Evolutionary conservation across 2,329 filamentous ascomycete genomes (phyloP).

Genomic region (Claviceps cyperi): DNA sequence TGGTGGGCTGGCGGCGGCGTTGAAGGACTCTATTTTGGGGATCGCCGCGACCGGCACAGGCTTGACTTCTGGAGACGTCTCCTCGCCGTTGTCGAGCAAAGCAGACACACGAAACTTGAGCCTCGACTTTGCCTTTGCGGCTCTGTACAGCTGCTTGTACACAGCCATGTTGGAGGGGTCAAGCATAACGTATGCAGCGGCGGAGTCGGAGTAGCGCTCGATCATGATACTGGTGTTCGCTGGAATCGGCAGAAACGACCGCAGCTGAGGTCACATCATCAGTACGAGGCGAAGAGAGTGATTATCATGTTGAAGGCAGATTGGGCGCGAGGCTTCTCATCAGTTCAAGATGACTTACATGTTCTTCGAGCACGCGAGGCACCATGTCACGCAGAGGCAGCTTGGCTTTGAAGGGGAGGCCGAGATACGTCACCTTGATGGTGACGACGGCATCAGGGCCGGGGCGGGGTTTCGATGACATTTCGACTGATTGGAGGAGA

Average conservation of each 20-base stretch:
- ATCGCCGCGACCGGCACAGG: slow-evolving; percentile 18
- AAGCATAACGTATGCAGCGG: slow-evolving; percentile 64
- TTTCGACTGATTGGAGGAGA: slow-evolving; percentile 5
- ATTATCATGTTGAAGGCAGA: neutral
- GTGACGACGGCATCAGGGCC: slow-evolving; percentile 40
- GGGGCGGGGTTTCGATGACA: slow-evolving; percentile 13
- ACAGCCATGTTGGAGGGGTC: slow-evolving; percentile 64
- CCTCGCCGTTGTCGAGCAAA: slow-evolving; percentile 18
- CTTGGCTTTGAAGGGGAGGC: slow-evolving; percentile 70
- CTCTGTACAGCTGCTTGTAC: slow-evolving; percentile 94
- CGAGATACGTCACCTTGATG: slow-evolving; percentile 71
- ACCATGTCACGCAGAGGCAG: slow-evolving; percentile 75
- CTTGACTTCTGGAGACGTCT: slow-evolving; percentile 21
- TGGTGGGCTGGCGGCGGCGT: slow-evolving; percentile 8
- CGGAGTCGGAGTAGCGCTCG: slow-evolving; percentile 92
- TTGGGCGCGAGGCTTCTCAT: neutral
- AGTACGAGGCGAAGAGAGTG: neutral
- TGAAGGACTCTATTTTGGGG: neutral
- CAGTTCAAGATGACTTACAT: slow-evolving; percentile 46
- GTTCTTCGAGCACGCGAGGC: slow-evolving; percentile 58
- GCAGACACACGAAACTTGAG: slow-evolving; percentile 67
- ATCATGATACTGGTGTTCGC: slow-evolving; percentile 38
- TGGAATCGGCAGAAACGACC: slow-evolving; percentile 21
- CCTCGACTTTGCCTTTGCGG: slow-evolving; percentile 96
- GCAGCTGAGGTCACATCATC: slow-evolving; percentile 15